Conservation (phyloP, 106 monocot species). For the Dendrobium nobile region DNA sequence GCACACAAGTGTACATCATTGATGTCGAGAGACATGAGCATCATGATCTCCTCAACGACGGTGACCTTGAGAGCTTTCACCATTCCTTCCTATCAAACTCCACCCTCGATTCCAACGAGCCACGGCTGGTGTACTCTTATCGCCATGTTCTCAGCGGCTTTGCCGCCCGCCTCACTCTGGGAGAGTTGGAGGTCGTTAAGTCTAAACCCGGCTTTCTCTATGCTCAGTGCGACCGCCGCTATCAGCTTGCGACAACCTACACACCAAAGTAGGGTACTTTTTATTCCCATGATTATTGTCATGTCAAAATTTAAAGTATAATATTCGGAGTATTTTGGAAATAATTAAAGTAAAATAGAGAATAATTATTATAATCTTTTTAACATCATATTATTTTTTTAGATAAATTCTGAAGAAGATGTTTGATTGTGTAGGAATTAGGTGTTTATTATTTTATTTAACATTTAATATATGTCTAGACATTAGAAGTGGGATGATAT, state of each 20-base stretch:
- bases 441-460: too few species aligned
- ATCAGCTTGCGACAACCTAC: conserved; percentile 21
- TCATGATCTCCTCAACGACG: background rate
- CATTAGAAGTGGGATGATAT: background rate
- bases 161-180: conserved; percentile 15
- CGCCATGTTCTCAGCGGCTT: conserved; percentile 23
- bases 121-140: conserved; percentile 24
- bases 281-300: background rate
- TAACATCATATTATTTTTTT: background rate
- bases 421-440: background rate
- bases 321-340: too few species aligned
- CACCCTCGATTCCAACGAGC: background rate
- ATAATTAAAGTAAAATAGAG: background rate
- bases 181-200: conserved; percentile 17
- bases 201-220: conserved; percentile 13
- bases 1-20: background rate
- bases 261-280: background rate
- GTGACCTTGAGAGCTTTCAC: conserved; percentile 18
- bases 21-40: background rate
- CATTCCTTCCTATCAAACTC: conserved; percentile 21
- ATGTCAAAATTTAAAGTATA: too few species aligned
- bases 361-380: background rate
- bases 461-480: too few species aligned
- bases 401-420: background rate
- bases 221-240: background rate